A percentile compares a stretch with the other conserved stretches of the same genome.
Conservation (phyloP, 2,329 filamentous ascomycete species). For the Orbilia javanica region DNA sequence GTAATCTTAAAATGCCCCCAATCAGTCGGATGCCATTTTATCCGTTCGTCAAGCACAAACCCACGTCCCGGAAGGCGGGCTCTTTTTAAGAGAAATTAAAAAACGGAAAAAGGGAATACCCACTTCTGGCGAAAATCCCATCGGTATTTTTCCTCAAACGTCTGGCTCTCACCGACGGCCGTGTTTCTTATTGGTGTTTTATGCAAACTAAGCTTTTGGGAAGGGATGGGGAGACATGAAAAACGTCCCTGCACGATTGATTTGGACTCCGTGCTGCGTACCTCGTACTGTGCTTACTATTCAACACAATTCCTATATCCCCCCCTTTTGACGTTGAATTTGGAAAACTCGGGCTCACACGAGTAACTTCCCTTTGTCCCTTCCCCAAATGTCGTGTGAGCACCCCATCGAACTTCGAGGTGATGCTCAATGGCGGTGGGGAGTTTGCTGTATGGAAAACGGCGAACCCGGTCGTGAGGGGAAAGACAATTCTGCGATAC, state of each 20-base stretch:
- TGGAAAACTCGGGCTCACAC: constrained; percentile 23
- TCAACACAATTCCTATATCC: background rate
- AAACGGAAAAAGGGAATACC: constrained; percentile 4
- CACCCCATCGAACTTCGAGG: constrained; percentile 5
- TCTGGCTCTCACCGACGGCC: background rate
- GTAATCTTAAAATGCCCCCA: constrained; percentile 47
- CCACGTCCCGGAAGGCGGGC: constrained; percentile 18
- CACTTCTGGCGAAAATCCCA: constrained; percentile 14
- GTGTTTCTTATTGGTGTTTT: background rate
- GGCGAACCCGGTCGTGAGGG: constrained; percentile 14
- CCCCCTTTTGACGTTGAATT: background rate
- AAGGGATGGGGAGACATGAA: background rate
- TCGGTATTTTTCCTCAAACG: constrained; percentile 1
- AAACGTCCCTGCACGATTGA: background rate
- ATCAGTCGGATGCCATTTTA: constrained; percentile 39
- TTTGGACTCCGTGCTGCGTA: background rate
- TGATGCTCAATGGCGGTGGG: too few relatives aligned
- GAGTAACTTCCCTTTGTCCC: constrained; percentile 37
- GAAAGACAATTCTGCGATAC: background rate
- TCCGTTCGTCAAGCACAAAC: constrained; percentile 45
- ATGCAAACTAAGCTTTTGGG: constrained; percentile 23
- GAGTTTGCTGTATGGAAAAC: too few relatives aligned
- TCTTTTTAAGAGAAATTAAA: constrained; percentile 41
- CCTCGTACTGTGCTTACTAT: background rate
- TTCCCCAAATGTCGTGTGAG: constrained; percentile 48